Evolutionary conservation across 208 protist species (phyloP).

Genomic region (Lotmaria passim): DNA sequence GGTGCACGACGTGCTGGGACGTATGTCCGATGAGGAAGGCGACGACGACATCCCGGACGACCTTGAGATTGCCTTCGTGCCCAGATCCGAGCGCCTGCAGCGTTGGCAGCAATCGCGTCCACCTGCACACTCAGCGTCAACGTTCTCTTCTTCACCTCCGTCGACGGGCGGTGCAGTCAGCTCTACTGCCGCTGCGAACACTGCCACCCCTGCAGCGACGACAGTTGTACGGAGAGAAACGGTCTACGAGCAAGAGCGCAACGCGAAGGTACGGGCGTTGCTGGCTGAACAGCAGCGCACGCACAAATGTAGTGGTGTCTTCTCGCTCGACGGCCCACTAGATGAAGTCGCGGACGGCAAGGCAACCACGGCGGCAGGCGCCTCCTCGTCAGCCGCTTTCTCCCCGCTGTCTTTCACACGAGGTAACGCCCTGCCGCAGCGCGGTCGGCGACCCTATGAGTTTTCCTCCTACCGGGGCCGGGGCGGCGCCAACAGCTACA

Average conservation of each 20-base stretch:
- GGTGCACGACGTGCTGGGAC: constrained; percentile 16
- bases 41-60: constrained; percentile 19
- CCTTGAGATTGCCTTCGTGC: constrained; percentile 30
- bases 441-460: not conserved
- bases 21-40: constrained; percentile 34
- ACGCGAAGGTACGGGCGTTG: constrained; percentile 48
- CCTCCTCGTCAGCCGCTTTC: not conserved
- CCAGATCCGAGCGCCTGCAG: constrained; percentile 16
- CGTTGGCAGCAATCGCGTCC: not conserved
- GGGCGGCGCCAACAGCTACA: not conserved
- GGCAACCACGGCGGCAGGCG: not conserved
- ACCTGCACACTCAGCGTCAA: no score
- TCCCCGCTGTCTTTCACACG: not conserved
- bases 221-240: constrained; percentile 33
- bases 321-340: constrained; percentile 9
- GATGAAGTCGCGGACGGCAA: not conserved
- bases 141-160: no score
- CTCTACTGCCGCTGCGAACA: not conserved
- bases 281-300: constrained; percentile 28
- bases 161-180: no score
- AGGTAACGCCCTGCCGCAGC: not conserved
- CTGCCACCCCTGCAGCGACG: not conserved
- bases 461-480: not conserved
- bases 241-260: constrained; percentile 71
- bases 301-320: constrained; percentile 1